Conservation (phyloP, 306 rosid genomes). For the Astragalus membranaceus region DNA sequence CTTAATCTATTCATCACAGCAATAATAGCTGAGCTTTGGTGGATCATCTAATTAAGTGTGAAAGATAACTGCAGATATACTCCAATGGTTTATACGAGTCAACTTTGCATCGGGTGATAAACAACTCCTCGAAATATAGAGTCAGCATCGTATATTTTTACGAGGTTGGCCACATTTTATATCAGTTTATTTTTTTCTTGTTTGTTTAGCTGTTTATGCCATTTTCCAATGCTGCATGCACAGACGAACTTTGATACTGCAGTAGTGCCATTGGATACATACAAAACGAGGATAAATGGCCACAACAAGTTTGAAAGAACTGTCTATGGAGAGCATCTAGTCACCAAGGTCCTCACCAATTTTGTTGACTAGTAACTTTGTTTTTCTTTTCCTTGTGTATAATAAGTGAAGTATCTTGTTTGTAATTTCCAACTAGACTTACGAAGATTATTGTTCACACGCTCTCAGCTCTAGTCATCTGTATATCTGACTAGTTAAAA, state of each 20-base stretch:
- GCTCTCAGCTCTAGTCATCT: no score
- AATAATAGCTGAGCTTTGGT: not conserved
- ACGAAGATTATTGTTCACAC: not conserved
- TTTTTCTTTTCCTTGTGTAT: not conserved
- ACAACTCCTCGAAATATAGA: conserved; percentile 54
- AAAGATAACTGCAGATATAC: conserved; percentile 58
- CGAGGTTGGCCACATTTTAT: conserved; percentile 46
- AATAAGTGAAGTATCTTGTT: not conserved
- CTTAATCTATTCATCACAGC: not conserved
- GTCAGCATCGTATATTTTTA: conserved; percentile 78
- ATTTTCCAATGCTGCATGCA: conserved; percentile 8
- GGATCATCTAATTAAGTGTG: not conserved
- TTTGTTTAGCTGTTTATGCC: not conserved
- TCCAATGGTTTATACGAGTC: conserved; percentile 85
- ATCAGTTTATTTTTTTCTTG: not conserved
- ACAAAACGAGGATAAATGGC: conserved; percentile 46
- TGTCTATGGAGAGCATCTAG: conserved; percentile 82
- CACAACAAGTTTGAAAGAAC: conserved; percentile 49
- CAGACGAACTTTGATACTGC: conserved; percentile 87
- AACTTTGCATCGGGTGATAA: conserved; percentile 78
- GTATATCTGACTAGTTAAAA: no score
- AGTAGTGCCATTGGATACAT: conserved; percentile 71
- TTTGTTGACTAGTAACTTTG: conserved; percentile 29
- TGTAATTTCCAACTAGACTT: not conserved
- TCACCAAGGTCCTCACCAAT: conserved; percentile 57